Base-by-base conservation (phyloP, 2,329 filamentous ascomycete species). In the Diplodia sapinea region DNA sequence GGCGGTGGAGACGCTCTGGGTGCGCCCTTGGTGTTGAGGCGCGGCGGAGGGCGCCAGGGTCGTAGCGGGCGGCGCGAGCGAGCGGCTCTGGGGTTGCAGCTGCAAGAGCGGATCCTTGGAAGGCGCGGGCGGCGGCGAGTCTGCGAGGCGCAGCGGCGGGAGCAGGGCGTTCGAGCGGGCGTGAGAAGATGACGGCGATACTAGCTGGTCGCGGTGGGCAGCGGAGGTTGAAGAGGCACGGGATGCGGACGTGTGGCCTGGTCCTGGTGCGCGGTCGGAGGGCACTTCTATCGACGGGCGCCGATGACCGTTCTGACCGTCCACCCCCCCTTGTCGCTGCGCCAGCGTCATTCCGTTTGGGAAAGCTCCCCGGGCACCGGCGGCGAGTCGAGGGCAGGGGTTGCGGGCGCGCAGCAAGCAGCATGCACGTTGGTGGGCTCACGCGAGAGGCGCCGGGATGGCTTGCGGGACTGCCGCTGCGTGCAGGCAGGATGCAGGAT, bases 1-100 rank as follows among this genome's bases (percentile, higher is more conserved):
- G 65, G 55, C 40, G 47, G 65, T 62, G 65, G 65, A 61, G 65
- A 61, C 47, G 65, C 47, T 50, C 51, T 56, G 36, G 38, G 59
- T 63, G 59, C 59, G 59, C 47, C 47, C 59, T 33, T 63, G 59
- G 59, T 63, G 59, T 51, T 63, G 59, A 36, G 47, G 29, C n/a
- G 59, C 59, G 59, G 29, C 59, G 20, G 62, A 54, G 50, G 62
- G 50, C 43, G 62, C 62, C 51, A 55, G 62, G 49, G 50, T 47
- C 43, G 62, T 65, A 11, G 31, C 33, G 23, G 49, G 23, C 50
- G 49, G 62, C 38, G 50, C 51, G 50, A 31, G 62, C 62, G 36
- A 55, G 50, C 62, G 49, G 62, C 47, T 64, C 31, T 51, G 49
- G 33, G 26, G 57, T 26, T 47, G 57, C 13, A 15, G 23, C 13